phyloP scores from a whole-genome alignment of 306 rosid genomes.

The Boehmeria nivea region DNA sequence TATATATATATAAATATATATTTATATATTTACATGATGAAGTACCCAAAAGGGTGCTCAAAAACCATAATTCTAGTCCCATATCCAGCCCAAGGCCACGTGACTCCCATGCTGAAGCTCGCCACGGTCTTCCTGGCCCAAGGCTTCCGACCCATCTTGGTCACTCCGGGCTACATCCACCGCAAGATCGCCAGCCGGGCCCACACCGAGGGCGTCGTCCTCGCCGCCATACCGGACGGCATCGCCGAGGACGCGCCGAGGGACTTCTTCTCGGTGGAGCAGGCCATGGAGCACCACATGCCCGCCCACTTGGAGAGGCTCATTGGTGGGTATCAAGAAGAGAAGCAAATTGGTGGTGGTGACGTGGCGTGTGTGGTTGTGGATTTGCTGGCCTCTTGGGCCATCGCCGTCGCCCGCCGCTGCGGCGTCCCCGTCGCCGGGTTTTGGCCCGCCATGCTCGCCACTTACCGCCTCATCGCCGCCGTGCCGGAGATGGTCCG shows the following conservation, averaged over 20 bases:
- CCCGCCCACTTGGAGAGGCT: constrained; percentile 38
- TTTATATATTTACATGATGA: no score
- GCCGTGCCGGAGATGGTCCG: constrained; percentile 54
- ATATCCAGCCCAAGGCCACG: constrained; percentile 90
- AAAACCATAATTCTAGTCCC: constrained; percentile 56
- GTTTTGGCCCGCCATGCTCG: constrained; percentile 88
- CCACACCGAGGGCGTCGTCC: background rate
- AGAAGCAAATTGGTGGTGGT: constrained; percentile 6
- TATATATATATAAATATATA: no score
- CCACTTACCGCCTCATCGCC: constrained; percentile 47
- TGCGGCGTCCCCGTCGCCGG: constrained; percentile 46
- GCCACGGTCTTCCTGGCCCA: constrained; percentile 35
- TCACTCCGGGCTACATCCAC: constrained; percentile 46
- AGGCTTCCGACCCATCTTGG: constrained; percentile 42
- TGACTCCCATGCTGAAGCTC: constrained; percentile 72
- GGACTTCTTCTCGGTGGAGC: constrained; percentile 66
- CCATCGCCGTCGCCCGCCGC: constrained; percentile 43
- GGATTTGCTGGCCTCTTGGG: constrained; percentile 79
- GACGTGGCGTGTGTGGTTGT: constrained; percentile 48
- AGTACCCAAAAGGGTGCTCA: constrained; percentile 15
- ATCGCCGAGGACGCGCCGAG: constrained; percentile 16
- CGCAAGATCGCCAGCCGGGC: constrained; percentile 14
- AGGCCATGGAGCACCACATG: constrained; percentile 59
- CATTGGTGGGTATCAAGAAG: constrained; percentile 13
- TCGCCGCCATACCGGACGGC: constrained; percentile 38